These are phyloP conservation scores for Talinum fruticosum DNA, from an alignment of 148 eudicot genomes.

Conservation along the genomic window DNA sequence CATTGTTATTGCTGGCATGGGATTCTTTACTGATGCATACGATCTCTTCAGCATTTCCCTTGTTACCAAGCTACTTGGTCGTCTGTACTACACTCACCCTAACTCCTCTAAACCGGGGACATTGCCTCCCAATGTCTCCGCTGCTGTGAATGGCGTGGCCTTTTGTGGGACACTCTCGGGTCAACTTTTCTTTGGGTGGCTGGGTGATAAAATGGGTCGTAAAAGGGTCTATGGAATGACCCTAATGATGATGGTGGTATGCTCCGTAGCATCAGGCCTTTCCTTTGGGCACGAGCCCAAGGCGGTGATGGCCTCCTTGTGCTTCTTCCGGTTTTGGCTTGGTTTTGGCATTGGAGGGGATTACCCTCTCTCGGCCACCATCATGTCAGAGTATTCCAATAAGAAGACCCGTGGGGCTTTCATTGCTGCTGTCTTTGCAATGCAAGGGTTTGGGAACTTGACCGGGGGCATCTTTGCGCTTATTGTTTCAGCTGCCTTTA, in stretches of 20 bases:
- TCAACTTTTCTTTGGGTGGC: conserved; percentile 67
- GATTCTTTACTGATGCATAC: conserved; percentile 52
- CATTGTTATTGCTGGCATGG: conserved; percentile 50
- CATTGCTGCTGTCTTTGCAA: conserved; percentile 65
- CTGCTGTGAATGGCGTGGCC: conserved; percentile 54
- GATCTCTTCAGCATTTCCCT: conserved; percentile 47
- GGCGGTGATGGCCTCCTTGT: conserved; percentile 40
- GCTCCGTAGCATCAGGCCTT: conserved; percentile 48
- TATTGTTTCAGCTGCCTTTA: conserved; percentile 37
- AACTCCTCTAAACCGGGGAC: conserved; percentile 31
- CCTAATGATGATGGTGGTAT: conserved; percentile 43
- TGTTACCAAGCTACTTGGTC: conserved; percentile 46
- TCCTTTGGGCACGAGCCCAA: conserved; percentile 35
- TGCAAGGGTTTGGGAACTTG: conserved; percentile 66
- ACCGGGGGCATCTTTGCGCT: conserved; percentile 50
- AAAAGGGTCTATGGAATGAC: conserved; percentile 49
- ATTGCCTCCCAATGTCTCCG: conserved; percentile 40
- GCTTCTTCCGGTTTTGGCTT: conserved; percentile 59
- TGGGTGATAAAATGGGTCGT: conserved; percentile 51
- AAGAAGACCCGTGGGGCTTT: conserved; percentile 62
- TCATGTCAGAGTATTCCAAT: conserved; percentile 63
- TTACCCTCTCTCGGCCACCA: conserved; percentile 57
- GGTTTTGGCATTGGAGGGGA: conserved; percentile 72
- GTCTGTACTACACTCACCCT: conserved; percentile 37
- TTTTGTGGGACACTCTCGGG: conserved; percentile 49